Conservation (phyloP, 371 early-diverging fungal species). For the Actinomortierella ambigua region DNA sequence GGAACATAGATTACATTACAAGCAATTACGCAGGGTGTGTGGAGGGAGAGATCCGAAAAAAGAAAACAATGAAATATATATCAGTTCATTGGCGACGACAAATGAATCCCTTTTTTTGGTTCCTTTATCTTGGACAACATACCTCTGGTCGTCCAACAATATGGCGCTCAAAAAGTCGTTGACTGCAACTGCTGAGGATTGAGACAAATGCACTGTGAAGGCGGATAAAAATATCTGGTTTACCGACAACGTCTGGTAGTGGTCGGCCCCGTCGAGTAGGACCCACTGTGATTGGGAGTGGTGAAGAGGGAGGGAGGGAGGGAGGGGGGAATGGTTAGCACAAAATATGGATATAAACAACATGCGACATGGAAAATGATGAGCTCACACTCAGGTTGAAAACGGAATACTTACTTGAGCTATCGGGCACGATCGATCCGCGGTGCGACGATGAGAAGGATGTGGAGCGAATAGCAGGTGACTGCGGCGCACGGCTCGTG, state of each 20-base stretch:
- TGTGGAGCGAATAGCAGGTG: constrained; percentile 40
- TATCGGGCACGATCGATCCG: constrained; percentile 54
- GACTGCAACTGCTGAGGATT: constrained; percentile 40
- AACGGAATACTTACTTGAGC: constrained; percentile 50
- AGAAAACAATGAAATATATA: too few relatives aligned
- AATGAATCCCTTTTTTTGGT: too few relatives aligned
- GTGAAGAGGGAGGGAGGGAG: too few relatives aligned
- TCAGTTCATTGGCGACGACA: too few relatives aligned
- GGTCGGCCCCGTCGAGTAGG: constrained; percentile 43
- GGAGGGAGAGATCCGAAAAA: too few relatives aligned
- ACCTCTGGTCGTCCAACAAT: constrained; percentile 31
- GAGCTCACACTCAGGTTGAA: background rate
- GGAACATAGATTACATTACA: too few relatives aligned
- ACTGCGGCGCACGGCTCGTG: constrained; percentile 47
- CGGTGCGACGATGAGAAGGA: constrained; percentile 50
- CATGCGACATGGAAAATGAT: background rate
- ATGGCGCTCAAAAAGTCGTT: constrained; percentile 36
- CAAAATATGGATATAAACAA: too few relatives aligned
- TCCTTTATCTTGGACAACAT: too few relatives aligned
- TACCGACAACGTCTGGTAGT: constrained; percentile 39
- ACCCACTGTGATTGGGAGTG: constrained; percentile 14
- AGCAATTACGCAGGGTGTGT: too few relatives aligned
- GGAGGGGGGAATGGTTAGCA: too few relatives aligned
- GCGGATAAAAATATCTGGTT: constrained; percentile 46
- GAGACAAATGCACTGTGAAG: constrained; percentile 42